A percentile compares a stretch with the other conserved stretches of the same genome.
Evolutionary conservation across 768 basidiomycete genomes (phyloP).

Genomic region (Amanita inopinata): DNA sequence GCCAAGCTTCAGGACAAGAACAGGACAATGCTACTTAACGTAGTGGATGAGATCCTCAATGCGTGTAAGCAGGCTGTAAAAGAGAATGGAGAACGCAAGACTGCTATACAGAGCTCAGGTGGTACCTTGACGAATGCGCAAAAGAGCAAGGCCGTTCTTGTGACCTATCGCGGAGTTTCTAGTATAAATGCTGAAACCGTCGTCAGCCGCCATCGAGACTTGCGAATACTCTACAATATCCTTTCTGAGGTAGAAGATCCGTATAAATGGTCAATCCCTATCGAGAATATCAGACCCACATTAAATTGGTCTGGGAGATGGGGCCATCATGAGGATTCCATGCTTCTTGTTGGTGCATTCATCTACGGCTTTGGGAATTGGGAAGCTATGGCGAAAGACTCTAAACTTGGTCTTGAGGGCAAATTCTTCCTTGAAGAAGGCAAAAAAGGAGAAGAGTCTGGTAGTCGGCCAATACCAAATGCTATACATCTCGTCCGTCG

Average conservation of each 20-base stretch:
- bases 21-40: constrained; percentile 80
- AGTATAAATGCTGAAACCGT: constrained; percentile 99
- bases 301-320: constrained; percentile 96
- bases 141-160: constrained; percentile 95
- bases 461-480: constrained; percentile 86
- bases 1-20: constrained; percentile 92
- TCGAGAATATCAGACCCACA: constrained; percentile 89
- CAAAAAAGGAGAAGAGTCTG: constrained; percentile 84
- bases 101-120: constrained; percentile 63
- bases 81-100: constrained; percentile 76
- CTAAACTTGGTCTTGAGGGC: constrained; percentile 70
- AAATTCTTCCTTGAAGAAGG: constrained; percentile 99
- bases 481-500: constrained; percentile 97
- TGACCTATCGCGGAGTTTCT: constrained; percentile 79
- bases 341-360: constrained; percentile 90
- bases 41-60: constrained; percentile 87
- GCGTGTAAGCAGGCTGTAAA: constrained; percentile 77
- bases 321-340: constrained; percentile 86
- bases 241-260: constrained; percentile 64
- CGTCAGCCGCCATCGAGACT: constrained; percentile 79
- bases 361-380: constrained; percentile 93
- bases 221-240: constrained; percentile 79
- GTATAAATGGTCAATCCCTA: constrained; percentile 80
- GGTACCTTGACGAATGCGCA: constrained; percentile 88
- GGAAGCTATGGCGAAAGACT: constrained; percentile 91